Conservation (phyloP, 1,139 yeast genomes). For the Debaryomycetaceae sp. region DNA sequence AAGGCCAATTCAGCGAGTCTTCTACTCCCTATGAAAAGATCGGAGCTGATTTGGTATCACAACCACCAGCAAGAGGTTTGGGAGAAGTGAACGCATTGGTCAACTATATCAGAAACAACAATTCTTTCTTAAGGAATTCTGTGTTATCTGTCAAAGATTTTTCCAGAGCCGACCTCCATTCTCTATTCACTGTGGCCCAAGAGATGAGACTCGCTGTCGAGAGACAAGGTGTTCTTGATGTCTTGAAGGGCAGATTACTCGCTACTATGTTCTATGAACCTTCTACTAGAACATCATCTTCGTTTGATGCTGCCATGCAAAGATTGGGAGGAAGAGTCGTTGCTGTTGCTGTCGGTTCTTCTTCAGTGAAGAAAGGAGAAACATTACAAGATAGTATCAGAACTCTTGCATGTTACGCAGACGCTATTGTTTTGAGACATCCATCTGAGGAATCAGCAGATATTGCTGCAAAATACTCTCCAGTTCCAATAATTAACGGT, state of each 20-base stretch:
- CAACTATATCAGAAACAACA: constrained; percentile 72
- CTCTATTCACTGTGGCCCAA: constrained; percentile 93
- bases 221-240: constrained; percentile 90
- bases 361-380: constrained; percentile 97
- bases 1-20: constrained; percentile 19
- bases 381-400: constrained; percentile 95
- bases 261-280: constrained; percentile 98
- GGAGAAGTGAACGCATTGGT: constrained; percentile 77
- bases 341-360: constrained; percentile 75
- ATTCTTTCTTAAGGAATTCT: constrained; percentile 85
- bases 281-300: constrained; percentile 92
- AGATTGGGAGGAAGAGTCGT: constrained; percentile 98
- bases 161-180: constrained; percentile 82
- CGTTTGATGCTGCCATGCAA: constrained; percentile 99
- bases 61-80: constrained; percentile 62
- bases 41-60: constrained; percentile 71
- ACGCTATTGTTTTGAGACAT: constrained; percentile 96
- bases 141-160: constrained; percentile 87
- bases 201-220: constrained; percentile 97
- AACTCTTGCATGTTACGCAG: constrained; percentile 92
- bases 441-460: constrained; percentile 90
- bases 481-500: constrained; percentile 95
- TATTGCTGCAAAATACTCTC: constrained; percentile 93
- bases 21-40: constrained; percentile 52
- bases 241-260: constrained; percentile 84